phyloP scores from a whole-genome alignment of 441 rosid genomes.

The Raphanus hybrid region DNA sequence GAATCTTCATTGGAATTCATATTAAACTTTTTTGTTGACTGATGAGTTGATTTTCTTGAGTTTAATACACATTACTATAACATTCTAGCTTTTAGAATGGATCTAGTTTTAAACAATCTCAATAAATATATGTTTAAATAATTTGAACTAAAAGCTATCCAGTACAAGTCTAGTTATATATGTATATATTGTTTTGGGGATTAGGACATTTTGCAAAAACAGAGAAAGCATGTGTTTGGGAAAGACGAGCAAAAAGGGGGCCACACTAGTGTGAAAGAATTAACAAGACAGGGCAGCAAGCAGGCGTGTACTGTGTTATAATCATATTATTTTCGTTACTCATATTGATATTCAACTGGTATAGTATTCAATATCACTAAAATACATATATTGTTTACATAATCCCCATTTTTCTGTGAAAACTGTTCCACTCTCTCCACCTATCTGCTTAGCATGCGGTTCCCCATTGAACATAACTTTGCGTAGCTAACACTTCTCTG shows the following conservation, averaged over 20 bases:
- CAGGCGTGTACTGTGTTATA: slow-evolving; percentile 38
- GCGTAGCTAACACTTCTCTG: slow-evolving; percentile 33
- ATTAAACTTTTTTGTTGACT: not conserved
- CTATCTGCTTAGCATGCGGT: slow-evolving; percentile 26
- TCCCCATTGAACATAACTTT: slow-evolving; percentile 24
- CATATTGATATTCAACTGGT: not conserved
- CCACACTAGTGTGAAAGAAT: slow-evolving; percentile 33
- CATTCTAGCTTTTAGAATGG: not conserved
- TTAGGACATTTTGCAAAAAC: slow-evolving; percentile 21
- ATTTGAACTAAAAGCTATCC: not conserved
- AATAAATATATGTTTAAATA: no score
- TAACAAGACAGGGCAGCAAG: slow-evolving; percentile 35
- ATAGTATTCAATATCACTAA: not conserved
- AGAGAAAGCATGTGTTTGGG: slow-evolving; percentile 36
- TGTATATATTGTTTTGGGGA: not conserved
- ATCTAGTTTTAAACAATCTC: not conserved
- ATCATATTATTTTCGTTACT: slow-evolving; percentile 26
- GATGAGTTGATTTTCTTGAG: not conserved
- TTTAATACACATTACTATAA: not conserved
- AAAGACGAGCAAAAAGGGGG: slow-evolving; percentile 35
- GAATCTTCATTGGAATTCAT: not conserved
- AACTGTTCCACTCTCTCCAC: slow-evolving; percentile 10
- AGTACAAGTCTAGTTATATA: not conserved
- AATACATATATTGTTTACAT: not conserved
- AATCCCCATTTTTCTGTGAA: not conserved